Conservation (phyloP, 805 yeast genomes). For the Wickerhamiella parazyma region DNA sequence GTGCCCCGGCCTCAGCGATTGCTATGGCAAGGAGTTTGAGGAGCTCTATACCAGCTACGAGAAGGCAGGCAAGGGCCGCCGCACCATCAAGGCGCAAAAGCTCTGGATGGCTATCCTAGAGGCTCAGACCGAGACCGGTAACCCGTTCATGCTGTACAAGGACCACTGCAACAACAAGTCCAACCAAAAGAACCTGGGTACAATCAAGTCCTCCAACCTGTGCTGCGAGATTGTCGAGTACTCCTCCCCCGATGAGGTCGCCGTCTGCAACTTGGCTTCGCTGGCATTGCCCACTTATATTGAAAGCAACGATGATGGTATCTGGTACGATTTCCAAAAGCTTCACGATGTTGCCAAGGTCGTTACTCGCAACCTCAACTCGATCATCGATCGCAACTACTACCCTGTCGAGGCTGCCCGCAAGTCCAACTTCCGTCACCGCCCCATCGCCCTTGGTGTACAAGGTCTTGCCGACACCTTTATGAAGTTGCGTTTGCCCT, state of each 20-base stretch:
- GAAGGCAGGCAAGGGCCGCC: conserved; percentile 47
- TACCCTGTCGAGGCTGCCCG: conserved; percentile 76
- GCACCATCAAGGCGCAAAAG: conserved; percentile 69
- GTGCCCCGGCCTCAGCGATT: conserved; percentile 74
- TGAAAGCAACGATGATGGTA: conserved; percentile 31
- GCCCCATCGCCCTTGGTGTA: conserved; percentile 97
- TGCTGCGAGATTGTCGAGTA: conserved; percentile 93
- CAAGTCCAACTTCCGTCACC: conserved; percentile 61
- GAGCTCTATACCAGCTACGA: conserved; percentile 61
- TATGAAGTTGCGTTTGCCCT: conserved; percentile 66
- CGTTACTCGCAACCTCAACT: conserved; percentile 63
- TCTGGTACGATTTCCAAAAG: conserved; percentile 54
- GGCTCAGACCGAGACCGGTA: conserved; percentile 93
- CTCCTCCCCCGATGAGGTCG: conserved; percentile 82
- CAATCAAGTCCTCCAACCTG: conserved; percentile 82
- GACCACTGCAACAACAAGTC: conserved; percentile 81
- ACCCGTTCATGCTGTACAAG: conserved; percentile 87
- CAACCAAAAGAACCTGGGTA: conserved; percentile 85
- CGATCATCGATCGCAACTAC: conserved; percentile 67
- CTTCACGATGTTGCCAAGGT: conserved; percentile 70
- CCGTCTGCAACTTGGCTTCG: conserved; percentile 91
- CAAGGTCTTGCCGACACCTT: conserved; percentile 92
- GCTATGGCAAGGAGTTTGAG: conserved; percentile 74
- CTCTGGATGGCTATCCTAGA: conserved; percentile 82
- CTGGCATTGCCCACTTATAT: conserved; percentile 69